Percentiles rank a stretch among this genome's conserved stretches.
Evolutionary conservation across 768 basidiomycete species (phyloP).

Genomic region (Leccinum disarticulatum): DNA sequence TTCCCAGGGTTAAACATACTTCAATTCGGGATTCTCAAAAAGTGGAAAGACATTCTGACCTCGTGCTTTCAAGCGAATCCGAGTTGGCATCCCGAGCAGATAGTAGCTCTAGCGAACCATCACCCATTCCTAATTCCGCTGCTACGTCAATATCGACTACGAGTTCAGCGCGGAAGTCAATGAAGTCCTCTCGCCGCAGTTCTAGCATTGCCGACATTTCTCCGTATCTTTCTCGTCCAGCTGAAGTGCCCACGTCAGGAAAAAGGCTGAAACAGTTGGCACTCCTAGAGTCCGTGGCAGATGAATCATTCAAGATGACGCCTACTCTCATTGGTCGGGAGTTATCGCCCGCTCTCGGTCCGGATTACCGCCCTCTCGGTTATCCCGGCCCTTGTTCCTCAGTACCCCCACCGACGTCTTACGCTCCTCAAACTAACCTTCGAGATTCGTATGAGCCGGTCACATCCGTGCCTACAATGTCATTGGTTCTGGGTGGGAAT

Average conservation of each 20-base stretch:
- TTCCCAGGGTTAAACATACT: conserved; percentile 6
- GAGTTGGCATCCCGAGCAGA: conserved; percentile 2
- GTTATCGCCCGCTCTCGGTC: conserved; percentile 15
- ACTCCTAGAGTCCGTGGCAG: conserved; percentile 67
- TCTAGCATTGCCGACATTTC: conserved; percentile 66
- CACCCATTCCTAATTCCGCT: conserved; percentile 9
- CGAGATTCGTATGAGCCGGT: conserved; percentile 39
- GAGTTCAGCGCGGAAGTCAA: conserved; percentile 22
- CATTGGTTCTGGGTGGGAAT: conserved; percentile 10
- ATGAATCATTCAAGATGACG: conserved; percentile 68
- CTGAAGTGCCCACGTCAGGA: conserved; percentile 55
- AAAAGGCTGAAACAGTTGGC: conserved; percentile 70
- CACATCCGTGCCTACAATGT: conserved; percentile 5
- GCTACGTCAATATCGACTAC: conserved; percentile 12
- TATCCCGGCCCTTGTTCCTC: conserved; percentile 27
- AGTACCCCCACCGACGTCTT: conserved; percentile 28
- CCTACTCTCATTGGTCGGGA: conserved; percentile 36
- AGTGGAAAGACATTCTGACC: conserved; percentile 5
- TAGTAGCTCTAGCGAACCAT: conserved; percentile 5
- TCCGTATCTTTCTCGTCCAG: conserved; percentile 59
- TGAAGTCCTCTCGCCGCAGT: conserved; percentile 31
- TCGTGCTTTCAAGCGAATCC: not conserved
- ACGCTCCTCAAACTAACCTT: conserved; percentile 18
- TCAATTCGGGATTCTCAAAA: conserved; percentile 6
- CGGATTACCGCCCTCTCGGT: conserved; percentile 1